These are phyloP conservation scores for Pythium monospermum DNA, from an alignment of 352 stramenopile species.

Conservation along the genomic window DNA sequence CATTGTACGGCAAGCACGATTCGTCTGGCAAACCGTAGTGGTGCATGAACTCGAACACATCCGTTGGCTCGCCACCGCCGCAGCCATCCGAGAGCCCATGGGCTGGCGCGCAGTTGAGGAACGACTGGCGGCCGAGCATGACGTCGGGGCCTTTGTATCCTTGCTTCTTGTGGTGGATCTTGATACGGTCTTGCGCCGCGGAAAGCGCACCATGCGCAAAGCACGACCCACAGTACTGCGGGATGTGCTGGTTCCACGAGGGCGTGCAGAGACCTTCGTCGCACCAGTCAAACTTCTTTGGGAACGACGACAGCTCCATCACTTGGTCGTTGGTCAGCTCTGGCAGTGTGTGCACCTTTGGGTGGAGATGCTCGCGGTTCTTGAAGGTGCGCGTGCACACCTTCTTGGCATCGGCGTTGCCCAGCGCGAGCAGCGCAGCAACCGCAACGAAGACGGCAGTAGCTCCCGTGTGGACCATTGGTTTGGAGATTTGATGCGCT, in stretches of 20 bases:
- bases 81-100: constrained; percentile 53
- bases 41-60: constrained; percentile 64
- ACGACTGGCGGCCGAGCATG: constrained; percentile 51
- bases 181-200: constrained; percentile 55
- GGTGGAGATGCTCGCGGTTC: constrained; percentile 37
- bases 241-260: constrained; percentile 72
- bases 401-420: constrained; percentile 23
- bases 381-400: constrained; percentile 47
- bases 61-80: constrained; percentile 44
- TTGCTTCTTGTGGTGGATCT: constrained; percentile 46
- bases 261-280: constrained; percentile 48
- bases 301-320: constrained; percentile 36
- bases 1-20: constrained; percentile 55
- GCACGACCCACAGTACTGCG: constrained; percentile 73
- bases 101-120: constrained; percentile 55
- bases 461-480: too few species aligned
- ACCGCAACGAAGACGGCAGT: constrained; percentile 2
- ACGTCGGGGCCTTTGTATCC: constrained; percentile 46
- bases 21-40: constrained; percentile 52
- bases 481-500: constrained; percentile 1
- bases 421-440: constrained; percentile 12
- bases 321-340: constrained; percentile 25
- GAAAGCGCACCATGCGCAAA: constrained; percentile 62
- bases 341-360: constrained; percentile 28
- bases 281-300: constrained; percentile 82